These are phyloP conservation scores for Trematosphaeria pertusa DNA, from an alignment of 2,329 filamentous ascomycete species.

Conservation along the genomic window DNA sequence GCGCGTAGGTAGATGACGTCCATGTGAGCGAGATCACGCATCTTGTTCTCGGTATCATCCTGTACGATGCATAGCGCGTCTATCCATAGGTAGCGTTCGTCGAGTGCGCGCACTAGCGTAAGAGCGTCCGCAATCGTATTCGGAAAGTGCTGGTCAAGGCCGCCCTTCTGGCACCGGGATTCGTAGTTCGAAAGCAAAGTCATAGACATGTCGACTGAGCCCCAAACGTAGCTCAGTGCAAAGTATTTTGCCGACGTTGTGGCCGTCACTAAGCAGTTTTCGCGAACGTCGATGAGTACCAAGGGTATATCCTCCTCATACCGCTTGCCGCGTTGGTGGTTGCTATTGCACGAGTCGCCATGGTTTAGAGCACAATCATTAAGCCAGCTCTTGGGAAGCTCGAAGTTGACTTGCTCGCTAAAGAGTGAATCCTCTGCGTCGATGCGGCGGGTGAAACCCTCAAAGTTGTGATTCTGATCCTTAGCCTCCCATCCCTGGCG, in stretches of 20 bases:
- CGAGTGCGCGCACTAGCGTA: not conserved
- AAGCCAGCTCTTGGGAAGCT: not conserved
- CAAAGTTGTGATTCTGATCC: too few relatives aligned
- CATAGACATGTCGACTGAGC: not conserved
- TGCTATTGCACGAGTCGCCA: not conserved
- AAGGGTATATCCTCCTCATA: not conserved
- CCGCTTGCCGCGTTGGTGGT: not conserved
- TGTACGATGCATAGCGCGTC: not conserved
- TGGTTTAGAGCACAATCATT: not conserved
- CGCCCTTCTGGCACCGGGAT: not conserved
- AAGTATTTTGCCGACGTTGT: slow-evolving; percentile 2
- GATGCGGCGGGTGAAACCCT: too few relatives aligned
- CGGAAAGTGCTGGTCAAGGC: not conserved
- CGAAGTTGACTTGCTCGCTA: not conserved
- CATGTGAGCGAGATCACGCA: not conserved
- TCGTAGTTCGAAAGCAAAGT: not conserved
- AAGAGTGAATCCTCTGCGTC: not conserved
- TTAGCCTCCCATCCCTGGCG: not conserved
- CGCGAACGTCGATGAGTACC: not conserved
- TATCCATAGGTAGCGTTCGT: not conserved
- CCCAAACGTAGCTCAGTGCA: slow-evolving; percentile 2
- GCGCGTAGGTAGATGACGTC: not conserved
- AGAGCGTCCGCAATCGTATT: slow-evolving; percentile 1
- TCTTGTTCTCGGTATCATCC: not conserved
- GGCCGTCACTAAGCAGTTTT: not conserved